Evolutionary conservation across 2,329 filamentous ascomycete species (phyloP), one percentile per base, ranked within the genome.

Genomic region (Laburnicola sp.): DNA sequence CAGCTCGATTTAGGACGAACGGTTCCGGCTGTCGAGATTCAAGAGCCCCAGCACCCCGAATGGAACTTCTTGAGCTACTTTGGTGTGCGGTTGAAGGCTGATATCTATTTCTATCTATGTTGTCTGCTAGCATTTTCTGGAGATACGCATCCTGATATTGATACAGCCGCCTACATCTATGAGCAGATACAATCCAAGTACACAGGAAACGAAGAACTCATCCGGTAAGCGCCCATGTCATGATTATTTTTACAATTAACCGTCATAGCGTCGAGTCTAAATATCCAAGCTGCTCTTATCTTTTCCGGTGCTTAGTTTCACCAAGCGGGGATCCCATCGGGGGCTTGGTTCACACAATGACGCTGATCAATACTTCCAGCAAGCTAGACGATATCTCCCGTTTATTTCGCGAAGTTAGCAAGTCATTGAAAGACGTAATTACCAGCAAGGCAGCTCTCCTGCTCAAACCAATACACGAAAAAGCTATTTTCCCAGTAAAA

Each of bases 401-500:
- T n/a, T 28, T 42, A 11, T 42, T 42, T n/a, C 39, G 39, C 11
- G 39, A 42, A 42, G 39, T 42, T 4, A 42, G 39, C 39, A 42
- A 42, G 21, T 9, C 23, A 3, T 8, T 42, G 6, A 42, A 42
- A 32, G 39, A 42, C 22, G 16, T 42, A 11, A 42, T 26, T 26
- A 42, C 39, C n/a, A 42, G 39, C 16, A 42, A 42, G 27, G 39
- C 39, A 2, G 39, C 39, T 6, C 39, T 42, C n/a, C 32, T 42
- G 28, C 28, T 42, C n/a, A 42, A 42, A 8, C 39, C 39, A 10
- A n/a, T 42, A 3, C 39, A 31, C 7, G 32, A 16, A 26, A 42
- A 42, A 32, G 4, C 39, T 3, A 42, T 42, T 8, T 42, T 42
- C 11, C 39, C 39, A 4, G 27, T 42, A 3, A 11, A 23, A 23